Conservation (phyloP, 2,329 filamentous ascomycete genomes). For the Monilinia fructigena region DNA sequence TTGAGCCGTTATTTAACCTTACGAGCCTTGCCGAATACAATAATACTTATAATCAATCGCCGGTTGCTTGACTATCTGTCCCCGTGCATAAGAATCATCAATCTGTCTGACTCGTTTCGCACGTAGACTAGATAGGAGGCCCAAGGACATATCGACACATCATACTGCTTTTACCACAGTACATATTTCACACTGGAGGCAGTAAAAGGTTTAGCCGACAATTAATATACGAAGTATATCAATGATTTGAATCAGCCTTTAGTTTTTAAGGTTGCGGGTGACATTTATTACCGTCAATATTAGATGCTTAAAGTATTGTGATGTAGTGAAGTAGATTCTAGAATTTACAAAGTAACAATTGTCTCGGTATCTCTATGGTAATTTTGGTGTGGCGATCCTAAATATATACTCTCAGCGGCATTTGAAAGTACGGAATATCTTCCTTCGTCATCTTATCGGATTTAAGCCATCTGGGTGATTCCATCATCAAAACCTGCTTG, state of each 20-base stretch:
- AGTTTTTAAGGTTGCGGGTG: neutral
- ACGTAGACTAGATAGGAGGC: neutral
- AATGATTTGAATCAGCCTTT: neutral
- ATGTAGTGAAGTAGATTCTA: neutral
- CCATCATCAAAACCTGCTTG: neutral
- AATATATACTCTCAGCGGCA: neutral
- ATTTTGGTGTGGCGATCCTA: neutral
- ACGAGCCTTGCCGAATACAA: neutral
- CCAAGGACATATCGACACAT: neutral
- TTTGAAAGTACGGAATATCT: neutral
- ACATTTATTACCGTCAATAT: too few species aligned
- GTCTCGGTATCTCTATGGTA: neutral
- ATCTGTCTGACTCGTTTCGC: neutral
- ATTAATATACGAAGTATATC: neutral
- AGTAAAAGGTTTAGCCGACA: neutral
- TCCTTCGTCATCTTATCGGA: neutral
- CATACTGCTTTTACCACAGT: neutral
- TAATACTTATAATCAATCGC: neutral
- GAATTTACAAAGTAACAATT: neutral
- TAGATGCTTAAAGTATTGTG: neutral
- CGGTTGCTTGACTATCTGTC: neutral
- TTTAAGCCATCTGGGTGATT: neutral
- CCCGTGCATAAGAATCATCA: neutral
- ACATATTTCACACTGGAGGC: neutral
- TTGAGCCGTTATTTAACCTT: neutral